phyloP scores from a whole-genome alignment of 108 stramenopile genomes.

The Fragilaria crotonensis region DNA sequence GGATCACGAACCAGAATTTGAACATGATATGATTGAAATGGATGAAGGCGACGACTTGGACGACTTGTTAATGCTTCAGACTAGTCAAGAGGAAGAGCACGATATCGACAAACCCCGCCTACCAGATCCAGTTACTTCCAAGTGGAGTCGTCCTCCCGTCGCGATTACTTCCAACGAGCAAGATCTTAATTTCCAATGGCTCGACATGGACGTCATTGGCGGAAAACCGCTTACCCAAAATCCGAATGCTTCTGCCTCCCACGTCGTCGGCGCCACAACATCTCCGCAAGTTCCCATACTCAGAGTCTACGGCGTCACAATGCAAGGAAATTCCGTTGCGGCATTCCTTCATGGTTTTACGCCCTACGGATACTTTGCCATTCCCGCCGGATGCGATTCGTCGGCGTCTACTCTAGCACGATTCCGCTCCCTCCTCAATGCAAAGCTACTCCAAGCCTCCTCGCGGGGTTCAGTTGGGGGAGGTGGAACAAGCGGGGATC shows the following conservation, averaged over 20 bases:
- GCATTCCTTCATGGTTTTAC: constrained; percentile 95
- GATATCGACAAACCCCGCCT: no score
- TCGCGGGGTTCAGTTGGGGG: constrained; percentile 23
- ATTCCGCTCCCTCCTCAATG: constrained; percentile 31
- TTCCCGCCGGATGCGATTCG: constrained; percentile 54
- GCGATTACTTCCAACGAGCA: constrained; percentile 25
- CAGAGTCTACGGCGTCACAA: constrained; percentile 91
- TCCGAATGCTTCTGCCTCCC: constrained; percentile 53
- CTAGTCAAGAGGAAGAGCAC: no score
- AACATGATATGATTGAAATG: no score
- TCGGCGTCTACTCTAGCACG: constrained; percentile 36
- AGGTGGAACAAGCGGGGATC: no score
- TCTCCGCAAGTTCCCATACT: constrained; percentile 90
- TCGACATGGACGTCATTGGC: constrained; percentile 93
- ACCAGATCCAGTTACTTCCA: no score
- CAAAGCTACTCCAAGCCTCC: constrained; percentile 22
- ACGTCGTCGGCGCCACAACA: constrained; percentile 45
- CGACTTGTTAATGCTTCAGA: no score
- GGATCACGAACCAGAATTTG: no score
- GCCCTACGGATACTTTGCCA: constrained; percentile 87
- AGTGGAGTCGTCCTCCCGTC: constrained; percentile 46
- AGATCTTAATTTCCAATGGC: constrained; percentile 87
- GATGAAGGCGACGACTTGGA: no score
- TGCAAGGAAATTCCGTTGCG: constrained; percentile 84
- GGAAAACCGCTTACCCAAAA: constrained; percentile 67